These are phyloP conservation scores for Ascochyta rabiei DNA, from an alignment of 2,329 filamentous ascomycete genomes.

Conservation along the genomic window DNA sequence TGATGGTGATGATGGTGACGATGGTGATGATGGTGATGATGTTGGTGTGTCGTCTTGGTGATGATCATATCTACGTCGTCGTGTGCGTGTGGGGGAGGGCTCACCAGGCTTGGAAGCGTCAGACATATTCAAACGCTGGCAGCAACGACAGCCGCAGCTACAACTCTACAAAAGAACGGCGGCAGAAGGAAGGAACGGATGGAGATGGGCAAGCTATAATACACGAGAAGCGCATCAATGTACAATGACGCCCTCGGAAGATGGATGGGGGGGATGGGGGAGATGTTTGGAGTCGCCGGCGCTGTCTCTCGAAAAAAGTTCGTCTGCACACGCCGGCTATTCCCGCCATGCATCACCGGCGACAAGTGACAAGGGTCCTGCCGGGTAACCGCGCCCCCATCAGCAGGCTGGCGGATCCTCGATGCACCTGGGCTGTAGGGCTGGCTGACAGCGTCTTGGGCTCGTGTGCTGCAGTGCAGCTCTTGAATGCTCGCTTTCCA, in stretches of 20 bases:
- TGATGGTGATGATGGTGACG: neutral
- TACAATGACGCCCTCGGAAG: slow-evolving; percentile 36
- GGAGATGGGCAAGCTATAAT: slow-evolving; percentile 28
- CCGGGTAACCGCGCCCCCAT: slow-evolving; percentile 15
- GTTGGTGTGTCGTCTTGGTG: no score
- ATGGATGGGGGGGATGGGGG: slow-evolving; percentile 18
- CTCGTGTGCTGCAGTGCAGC: neutral
- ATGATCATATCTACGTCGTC: neutral
- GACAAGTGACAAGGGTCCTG: slow-evolving; percentile 9
- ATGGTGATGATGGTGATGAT: no score
- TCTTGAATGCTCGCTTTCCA: neutral
- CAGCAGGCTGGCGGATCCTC: slow-evolving; percentile 8
- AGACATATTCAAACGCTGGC: slow-evolving; percentile 24
- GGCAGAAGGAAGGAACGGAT: slow-evolving; percentile 33
- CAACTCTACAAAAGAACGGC: slow-evolving; percentile 21
- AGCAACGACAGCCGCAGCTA: neutral
- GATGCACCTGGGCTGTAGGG: neutral
- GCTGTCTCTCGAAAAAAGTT: slow-evolving; percentile 18
- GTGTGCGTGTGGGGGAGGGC: slow-evolving; percentile 26
- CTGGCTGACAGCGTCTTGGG: neutral
- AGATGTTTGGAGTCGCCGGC: neutral
- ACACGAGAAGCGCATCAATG: slow-evolving; percentile 44
- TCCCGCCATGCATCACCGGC: slow-evolving; percentile 8
- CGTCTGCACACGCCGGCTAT: slow-evolving; percentile 10
- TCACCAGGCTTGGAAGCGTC: slow-evolving; percentile 48